Conservation (phyloP, 2,329 filamentous ascomycete species). For the Elsinoe fawcettii region DNA sequence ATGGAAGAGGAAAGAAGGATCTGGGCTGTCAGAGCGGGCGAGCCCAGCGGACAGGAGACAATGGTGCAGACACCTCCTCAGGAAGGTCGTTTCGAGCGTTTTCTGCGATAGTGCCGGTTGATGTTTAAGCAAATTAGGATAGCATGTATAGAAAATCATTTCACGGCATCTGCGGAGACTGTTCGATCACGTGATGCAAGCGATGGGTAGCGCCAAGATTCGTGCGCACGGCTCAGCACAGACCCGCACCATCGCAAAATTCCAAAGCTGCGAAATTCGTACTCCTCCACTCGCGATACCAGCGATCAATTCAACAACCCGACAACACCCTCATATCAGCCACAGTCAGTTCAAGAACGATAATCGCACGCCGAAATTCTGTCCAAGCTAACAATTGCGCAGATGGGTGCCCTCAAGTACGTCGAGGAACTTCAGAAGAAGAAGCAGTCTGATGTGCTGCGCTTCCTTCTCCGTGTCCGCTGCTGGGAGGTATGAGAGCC, state of each 20-base stretch:
- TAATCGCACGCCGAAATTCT: not conserved
- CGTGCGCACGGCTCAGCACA: constrained; percentile 8
- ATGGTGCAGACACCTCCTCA: constrained; percentile 6
- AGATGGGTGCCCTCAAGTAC: constrained; percentile 99
- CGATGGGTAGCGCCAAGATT: not conserved
- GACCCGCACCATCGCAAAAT: constrained; percentile 13
- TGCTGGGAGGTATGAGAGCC: constrained; percentile 85
- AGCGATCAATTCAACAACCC: not conserved
- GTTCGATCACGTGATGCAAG: not conserved
- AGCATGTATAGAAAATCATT: too few relatives aligned
- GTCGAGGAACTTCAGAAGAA: constrained; percentile 99
- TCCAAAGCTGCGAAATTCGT: constrained; percentile 10
- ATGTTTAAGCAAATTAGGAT: too few relatives aligned
- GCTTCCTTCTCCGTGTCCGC: constrained; percentile 98
- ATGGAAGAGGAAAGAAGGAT: not conserved
- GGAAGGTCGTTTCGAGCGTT: constrained; percentile 3
- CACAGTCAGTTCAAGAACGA: constrained; percentile 3
- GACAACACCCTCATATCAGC: constrained; percentile 1
- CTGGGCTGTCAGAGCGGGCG: not conserved
- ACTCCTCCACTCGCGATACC: not conserved
- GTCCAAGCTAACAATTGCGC: constrained; percentile 15
- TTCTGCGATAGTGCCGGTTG: not conserved
- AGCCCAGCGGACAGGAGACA: not conserved
- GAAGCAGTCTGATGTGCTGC: constrained; percentile 99
- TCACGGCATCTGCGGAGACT: too few relatives aligned